phyloP scores from a whole-genome alignment of 208 protist genomes.

The Novymonas esmeraldas region DNA sequence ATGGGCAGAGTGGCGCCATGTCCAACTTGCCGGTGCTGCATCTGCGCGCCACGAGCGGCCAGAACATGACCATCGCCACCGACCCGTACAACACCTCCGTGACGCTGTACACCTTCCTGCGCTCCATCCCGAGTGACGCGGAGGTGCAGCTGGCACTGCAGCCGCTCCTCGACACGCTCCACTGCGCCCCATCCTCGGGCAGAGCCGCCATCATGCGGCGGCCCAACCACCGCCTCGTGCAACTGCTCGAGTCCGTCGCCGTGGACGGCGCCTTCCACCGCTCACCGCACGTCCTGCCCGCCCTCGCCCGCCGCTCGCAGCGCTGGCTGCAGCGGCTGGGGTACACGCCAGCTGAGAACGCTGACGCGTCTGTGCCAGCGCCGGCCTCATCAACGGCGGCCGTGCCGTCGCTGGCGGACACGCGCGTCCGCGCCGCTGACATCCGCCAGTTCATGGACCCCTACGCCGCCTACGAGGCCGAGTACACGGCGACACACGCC shows the following conservation, averaged over 20 bases:
- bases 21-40: conserved; percentile 75
- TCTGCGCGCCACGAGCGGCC: conserved; percentile 40
- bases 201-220: conserved; percentile 13
- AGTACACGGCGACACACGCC: background rate
- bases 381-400: background rate
- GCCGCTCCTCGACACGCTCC: conserved; percentile 47
- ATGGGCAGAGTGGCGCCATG: conserved; percentile 8
- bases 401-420: background rate
- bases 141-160: conserved; percentile 57
- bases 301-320: conserved; percentile 26
- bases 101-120: conserved; percentile 84
- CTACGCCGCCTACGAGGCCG: conserved; percentile 23
- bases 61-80: conserved; percentile 46
- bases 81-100: conserved; percentile 59
- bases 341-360: background rate
- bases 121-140: conserved; percentile 48
- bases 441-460: conserved; percentile 22
- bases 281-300: conserved; percentile 48
- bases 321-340: conserved; percentile 17
- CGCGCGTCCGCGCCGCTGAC: conserved; percentile 12
- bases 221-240: conserved; percentile 40
- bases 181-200: conserved; percentile 26
- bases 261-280: conserved; percentile 47
- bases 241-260: conserved; percentile 47
- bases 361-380: background rate